Evolutionary conservation across 2,329 filamentous ascomycete species (phyloP).

Genomic region (Plectosphaerella plurivora): DNA sequence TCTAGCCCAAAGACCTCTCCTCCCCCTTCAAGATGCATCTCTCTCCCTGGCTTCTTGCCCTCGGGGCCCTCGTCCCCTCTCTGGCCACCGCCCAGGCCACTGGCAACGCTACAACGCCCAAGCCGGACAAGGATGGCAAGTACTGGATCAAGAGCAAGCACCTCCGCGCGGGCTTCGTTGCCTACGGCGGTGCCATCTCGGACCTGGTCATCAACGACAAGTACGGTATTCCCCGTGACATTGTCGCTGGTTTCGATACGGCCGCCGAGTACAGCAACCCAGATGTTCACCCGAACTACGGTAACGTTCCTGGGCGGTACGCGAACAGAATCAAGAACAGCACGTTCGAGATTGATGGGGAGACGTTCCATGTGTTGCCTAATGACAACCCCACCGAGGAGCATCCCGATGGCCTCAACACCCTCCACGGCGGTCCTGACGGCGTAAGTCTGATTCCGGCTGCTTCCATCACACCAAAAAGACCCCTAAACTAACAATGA

Average conservation of each 20-base stretch:
- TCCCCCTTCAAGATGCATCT: slow-evolving; percentile 6
- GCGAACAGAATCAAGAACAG: slow-evolving; percentile 79
- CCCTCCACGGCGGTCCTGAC: slow-evolving; percentile 64
- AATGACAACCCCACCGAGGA: slow-evolving; percentile 58
- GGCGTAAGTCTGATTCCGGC: slow-evolving; percentile 27
- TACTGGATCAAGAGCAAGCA: slow-evolving; percentile 67
- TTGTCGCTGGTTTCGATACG: slow-evolving; percentile 73
- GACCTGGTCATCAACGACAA: slow-evolving; percentile 68
- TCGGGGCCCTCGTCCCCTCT: slow-evolving; percentile 14
- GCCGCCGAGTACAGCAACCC: slow-evolving; percentile 65
- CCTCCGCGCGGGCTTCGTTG: slow-evolving; percentile 65
- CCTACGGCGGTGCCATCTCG: slow-evolving; percentile 69
- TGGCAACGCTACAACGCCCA: slow-evolving; percentile 16
- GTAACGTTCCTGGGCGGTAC: slow-evolving; percentile 70
- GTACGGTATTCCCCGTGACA: slow-evolving; percentile 63
- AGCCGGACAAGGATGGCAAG: slow-evolving; percentile 58
- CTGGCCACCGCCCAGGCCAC: slow-evolving; percentile 20
- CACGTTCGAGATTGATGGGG: slow-evolving; percentile 64
- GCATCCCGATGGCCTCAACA: slow-evolving; percentile 52
- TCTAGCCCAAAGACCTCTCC: too few species aligned
- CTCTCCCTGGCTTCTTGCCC: slow-evolving; percentile 5
- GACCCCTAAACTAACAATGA: too few species aligned
- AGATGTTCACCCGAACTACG: slow-evolving; percentile 64
- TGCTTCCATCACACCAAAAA: too few species aligned
- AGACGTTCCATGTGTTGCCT: slow-evolving; percentile 51